phyloP scores from a whole-genome alignment of 108 stramenopile genomes.

The Cyclotella kingstonii region DNA sequence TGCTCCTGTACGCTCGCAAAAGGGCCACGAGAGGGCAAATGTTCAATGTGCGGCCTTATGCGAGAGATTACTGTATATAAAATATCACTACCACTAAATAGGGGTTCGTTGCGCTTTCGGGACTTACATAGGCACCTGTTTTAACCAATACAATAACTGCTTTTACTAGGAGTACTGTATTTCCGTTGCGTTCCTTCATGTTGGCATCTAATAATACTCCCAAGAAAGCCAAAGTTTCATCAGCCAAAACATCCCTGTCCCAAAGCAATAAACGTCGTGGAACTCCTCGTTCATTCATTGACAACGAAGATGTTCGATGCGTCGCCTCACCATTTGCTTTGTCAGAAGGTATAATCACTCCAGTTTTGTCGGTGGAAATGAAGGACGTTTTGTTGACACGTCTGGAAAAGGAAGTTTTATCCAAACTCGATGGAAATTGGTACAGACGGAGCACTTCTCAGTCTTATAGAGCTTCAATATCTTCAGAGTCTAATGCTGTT shows the following conservation, averaged over 20 bases:
- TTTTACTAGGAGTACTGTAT: too few species aligned
- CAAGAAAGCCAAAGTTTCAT: not conserved
- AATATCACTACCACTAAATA: too few species aligned
- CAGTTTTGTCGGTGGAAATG: conserved; percentile 35
- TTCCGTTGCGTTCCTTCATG: too few species aligned
- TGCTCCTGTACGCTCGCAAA: too few species aligned
- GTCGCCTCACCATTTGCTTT: conserved; percentile 23
- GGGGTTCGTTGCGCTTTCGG: too few species aligned
- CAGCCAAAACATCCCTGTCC: not conserved
- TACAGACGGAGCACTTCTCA: not conserved
- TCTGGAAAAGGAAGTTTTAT: conserved; percentile 65
- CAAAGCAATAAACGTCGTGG: conserved; percentile 2
- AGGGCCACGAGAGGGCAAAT: too few species aligned
- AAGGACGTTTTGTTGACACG: conserved; percentile 68
- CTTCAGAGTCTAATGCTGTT: too few species aligned
- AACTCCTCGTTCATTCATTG: conserved; percentile 3
- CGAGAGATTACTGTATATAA: too few species aligned
- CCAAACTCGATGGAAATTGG: conserved; percentile 21
- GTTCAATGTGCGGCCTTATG: too few species aligned
- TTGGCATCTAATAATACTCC: not conserved
- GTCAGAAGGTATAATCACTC: conserved; percentile 18
- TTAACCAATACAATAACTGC: too few species aligned
- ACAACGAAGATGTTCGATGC: conserved; percentile 35
- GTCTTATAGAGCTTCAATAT: not conserved
- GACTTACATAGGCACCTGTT: too few species aligned